phyloP scores from a whole-genome alignment of 257 asterid species.

The Striga asiatica region DNA sequence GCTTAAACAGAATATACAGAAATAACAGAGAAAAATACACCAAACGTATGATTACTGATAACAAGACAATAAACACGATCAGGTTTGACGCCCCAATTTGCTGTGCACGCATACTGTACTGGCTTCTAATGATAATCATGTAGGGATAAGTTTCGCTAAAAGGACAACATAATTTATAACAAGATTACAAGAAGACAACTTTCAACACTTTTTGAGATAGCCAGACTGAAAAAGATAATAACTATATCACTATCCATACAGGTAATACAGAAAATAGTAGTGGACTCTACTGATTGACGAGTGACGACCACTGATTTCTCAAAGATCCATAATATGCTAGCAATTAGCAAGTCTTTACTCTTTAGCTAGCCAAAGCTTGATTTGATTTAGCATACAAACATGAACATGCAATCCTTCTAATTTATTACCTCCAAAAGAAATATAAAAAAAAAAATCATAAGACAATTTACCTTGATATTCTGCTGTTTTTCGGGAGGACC shows the following conservation, averaged over 20 bases:
- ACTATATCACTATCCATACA: not conserved
- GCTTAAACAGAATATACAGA: not conserved
- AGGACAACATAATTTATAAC: not conserved
- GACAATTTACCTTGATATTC: conserved; percentile 47
- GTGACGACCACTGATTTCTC: too few species aligned
- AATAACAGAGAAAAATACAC: not conserved
- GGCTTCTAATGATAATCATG: not conserved
- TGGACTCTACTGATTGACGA: not conserved
- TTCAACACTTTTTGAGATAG: too few species aligned
- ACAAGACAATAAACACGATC: not conserved
- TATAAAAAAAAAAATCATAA: not conserved
- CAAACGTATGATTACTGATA: not conserved
- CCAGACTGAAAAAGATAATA: too few species aligned
- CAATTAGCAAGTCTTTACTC: too few species aligned
- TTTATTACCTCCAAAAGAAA: not conserved
- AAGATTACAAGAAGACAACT: not conserved
- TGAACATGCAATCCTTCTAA: conserved; percentile 19
- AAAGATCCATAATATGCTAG: conserved; percentile 8
- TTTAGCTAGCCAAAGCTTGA: too few species aligned
- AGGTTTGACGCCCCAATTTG: not conserved
- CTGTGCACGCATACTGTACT: too few species aligned
- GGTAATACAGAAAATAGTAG: conserved; percentile 6
- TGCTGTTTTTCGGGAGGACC: conserved; percentile 39
- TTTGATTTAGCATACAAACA: not conserved
- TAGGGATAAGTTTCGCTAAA: not conserved